Evolutionary conservation across 805 yeast species (phyloP), one percentile per base, ranked within the genome.

Genomic region (Isabelozyma gotoi): DNA sequence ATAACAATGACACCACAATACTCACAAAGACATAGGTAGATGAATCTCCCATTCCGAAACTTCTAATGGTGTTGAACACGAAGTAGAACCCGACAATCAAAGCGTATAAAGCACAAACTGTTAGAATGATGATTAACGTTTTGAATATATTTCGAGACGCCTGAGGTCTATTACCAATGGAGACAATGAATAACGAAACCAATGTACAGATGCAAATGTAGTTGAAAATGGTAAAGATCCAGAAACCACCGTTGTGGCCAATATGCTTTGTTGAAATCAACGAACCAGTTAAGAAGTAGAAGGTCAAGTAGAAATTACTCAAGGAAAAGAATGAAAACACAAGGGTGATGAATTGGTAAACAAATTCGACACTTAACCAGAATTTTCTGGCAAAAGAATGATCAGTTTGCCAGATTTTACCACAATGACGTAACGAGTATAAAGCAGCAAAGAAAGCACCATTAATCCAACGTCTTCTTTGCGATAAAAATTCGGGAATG

Each of bases 81-180:
- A 88, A 92, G 55, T 81, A 84, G 48, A 94, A 72, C 17, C 97
- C 97, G 49, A 90, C 85, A 36, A 82, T 70, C 43, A 91, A 71
- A 0, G 97, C 86, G 63, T 88, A 94, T 1, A 81, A 65, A 0
- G 96, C 90, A 60, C 96, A 87, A 20, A 88, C 48, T 0, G 92
- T 84, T 47, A 94, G 67, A 34, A 89, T 65, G 2, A 84, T 70
- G 67, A 94, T 88, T 27, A 91, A 77, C 0, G 77, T 66, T 56
- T 88, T 74, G 66, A 90, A 94, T 40, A 92, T 65, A 41, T 78
- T 82, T 44, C 83, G 84, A 0, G 97, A 92, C 27, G 99, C 99
- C 55, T 94, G 98, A 2, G 99, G 99, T 57, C 98, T 78, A 60
- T 94, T 94, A 50, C 99, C 99, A 79, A 94, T 86, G 0, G 97